A percentile compares a stretch with the other conserved stretches of the same genome.
These are phyloP conservation scores for Malus asiatica DNA, from an alignment of 306 rosid genomes.

Conservation along the genomic window DNA sequence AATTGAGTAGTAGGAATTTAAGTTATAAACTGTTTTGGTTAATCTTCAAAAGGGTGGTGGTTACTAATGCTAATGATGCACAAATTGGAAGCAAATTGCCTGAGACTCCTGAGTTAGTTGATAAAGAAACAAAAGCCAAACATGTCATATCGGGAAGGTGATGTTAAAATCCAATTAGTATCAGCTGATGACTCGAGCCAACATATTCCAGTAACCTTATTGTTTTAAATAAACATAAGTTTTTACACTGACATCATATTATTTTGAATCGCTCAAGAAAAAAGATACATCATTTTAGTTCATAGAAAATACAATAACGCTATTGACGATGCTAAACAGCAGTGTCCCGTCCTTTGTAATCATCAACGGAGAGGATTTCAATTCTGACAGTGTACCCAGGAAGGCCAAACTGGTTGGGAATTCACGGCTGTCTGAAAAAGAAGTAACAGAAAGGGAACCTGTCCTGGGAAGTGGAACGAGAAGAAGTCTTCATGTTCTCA, in stretches of 20 bases:
- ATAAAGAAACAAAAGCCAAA: slow-evolving; percentile 29
- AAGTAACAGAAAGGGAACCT: slow-evolving; percentile 33
- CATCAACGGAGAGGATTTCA: slow-evolving; percentile 35
- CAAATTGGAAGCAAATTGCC: slow-evolving; percentile 32
- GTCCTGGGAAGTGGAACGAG: slow-evolving; percentile 30
- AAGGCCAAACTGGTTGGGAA: slow-evolving; percentile 25
- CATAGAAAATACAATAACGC: neutral
- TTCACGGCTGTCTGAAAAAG: slow-evolving; percentile 23
- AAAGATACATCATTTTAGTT: neutral
- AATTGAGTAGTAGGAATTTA: slow-evolving; percentile 16
- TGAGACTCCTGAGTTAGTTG: slow-evolving; percentile 19
- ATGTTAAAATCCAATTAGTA: slow-evolving; percentile 19
- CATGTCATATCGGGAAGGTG: slow-evolving; percentile 23
- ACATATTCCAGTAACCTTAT: slow-evolving; percentile 4
- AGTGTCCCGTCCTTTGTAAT: slow-evolving; percentile 23
- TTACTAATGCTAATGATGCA: slow-evolving; percentile 26
- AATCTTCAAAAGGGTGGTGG: slow-evolving; percentile 37
- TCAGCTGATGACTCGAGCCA: slow-evolving; percentile 21
- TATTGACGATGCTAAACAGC: neutral
- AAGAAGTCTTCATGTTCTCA: slow-evolving; percentile 21
- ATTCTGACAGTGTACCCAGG: slow-evolving; percentile 27
- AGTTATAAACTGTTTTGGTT: slow-evolving; percentile 19
- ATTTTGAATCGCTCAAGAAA: slow-evolving; percentile 1
- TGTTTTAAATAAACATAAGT: neutral
- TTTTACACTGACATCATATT: slow-evolving; percentile 6